Base-by-base conservation (phyloP, 495 filamentous ascomycete genomes). In the Amphirosellinia nigrospora region DNA sequence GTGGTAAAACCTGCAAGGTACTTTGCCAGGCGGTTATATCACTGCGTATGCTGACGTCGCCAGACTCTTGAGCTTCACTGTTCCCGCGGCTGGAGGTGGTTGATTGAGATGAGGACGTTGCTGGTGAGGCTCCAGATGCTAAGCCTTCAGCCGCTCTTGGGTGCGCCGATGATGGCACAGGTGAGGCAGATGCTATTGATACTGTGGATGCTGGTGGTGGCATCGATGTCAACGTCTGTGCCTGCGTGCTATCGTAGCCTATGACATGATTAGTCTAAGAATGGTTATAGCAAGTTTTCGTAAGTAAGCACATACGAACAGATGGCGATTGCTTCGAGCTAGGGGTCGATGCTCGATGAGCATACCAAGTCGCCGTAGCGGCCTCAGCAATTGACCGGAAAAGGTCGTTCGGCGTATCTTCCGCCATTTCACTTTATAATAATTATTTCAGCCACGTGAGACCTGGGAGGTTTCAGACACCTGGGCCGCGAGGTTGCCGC, bases 11-110 rank as follows among this genome's bases (percentile, higher is more conserved):
- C 50, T 64, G 50, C 19, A 71, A 30, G 46, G 70, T 15, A 30
- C 66, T 63, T 41, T 75, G 48, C 75, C 75, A 77, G 30, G 73
- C 71, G 16, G 73, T 75, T 26, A 71, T 38, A 38, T 58, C 50
- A 64, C 56, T 64, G 4, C 23, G 62, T 48, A 63, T 66, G 46
- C 16, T 36, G 10, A 41, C 39, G 32, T 45, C 38, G 30, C 56
- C 53, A 38, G 59, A 38, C 58, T 39, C 56, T 11, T n/a, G 52
- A 19, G 10, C 64, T 19, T 19, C 70, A 53, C 66, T 56, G 2
- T 64, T 55, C 13, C 30, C 23, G 63, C 23, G 63, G 64, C 62
- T 61, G 28, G 68, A 41, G 48, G 41, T 55, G 30, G 43, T 48
- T 36, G 34, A 23, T 34, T 58, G 28, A 11, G 59, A 6, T 36